Evolutionary conservation across 108 stramenopile species (phyloP).

Genomic region (Pseudonitzschia multiseries): DNA sequence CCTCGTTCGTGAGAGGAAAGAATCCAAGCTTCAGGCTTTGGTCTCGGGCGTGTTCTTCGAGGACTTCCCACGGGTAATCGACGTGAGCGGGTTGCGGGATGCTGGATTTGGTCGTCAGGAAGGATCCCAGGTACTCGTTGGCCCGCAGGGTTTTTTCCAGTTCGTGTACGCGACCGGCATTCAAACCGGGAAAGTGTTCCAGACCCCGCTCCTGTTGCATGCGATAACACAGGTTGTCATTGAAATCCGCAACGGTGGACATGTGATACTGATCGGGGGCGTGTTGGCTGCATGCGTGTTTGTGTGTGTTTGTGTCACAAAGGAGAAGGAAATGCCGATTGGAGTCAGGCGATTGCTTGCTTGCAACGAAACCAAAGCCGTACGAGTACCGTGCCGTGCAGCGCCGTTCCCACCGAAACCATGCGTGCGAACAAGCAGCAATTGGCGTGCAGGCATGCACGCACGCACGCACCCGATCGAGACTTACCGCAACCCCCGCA

Average conservation of each 20-base stretch:
- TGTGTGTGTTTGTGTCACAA: too few species aligned
- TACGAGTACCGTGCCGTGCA: too few species aligned
- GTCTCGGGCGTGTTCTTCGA: constrained; percentile 30
- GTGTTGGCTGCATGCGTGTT: neutral
- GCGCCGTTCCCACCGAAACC: too few species aligned
- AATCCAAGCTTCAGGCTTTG: constrained; percentile 48
- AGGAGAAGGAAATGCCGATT: neutral
- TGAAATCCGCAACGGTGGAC: constrained; percentile 60
- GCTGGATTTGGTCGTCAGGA: constrained; percentile 50
- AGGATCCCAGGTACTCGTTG: constrained; percentile 45
- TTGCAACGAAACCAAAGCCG: too few species aligned
- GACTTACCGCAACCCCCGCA: constrained; percentile 21
- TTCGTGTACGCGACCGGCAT: neutral
- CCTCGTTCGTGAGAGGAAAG: constrained; percentile 63
- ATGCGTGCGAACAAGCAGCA: too few species aligned
- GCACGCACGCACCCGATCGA: neutral
- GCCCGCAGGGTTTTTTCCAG: constrained; percentile 25
- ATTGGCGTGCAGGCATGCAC: too few species aligned
- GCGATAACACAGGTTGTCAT: constrained; percentile 57
- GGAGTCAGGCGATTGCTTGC: too few species aligned
- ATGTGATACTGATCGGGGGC: constrained; percentile 35
- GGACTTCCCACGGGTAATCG: constrained; percentile 61
- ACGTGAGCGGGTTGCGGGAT: constrained; percentile 72
- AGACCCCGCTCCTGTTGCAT: constrained; percentile 40
- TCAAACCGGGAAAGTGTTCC: neutral